Evolutionary conservation across 2,329 filamentous ascomycete species (phyloP).

Genomic region (Hypomyces perniciosus): DNA sequence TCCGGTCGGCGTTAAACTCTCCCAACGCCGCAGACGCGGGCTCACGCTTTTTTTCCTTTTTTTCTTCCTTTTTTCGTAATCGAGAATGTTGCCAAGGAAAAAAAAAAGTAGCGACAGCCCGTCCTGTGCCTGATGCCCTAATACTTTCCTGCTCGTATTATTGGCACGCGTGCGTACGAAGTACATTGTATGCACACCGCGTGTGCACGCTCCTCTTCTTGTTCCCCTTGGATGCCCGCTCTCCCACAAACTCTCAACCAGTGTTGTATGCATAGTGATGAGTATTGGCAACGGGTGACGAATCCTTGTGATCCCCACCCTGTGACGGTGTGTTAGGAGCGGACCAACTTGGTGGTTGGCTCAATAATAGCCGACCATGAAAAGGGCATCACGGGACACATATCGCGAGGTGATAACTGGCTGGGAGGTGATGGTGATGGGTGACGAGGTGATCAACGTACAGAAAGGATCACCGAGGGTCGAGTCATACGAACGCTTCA

Average conservation of each 20-base stretch:
- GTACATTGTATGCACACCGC: neutral
- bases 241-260: too few species aligned
- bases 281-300: neutral
- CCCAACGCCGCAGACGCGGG: slow-evolving; percentile 1
- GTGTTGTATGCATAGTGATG: too few species aligned
- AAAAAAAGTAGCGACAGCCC: too few species aligned
- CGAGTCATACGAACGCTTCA: neutral
- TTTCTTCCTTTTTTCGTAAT: neutral
- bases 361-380: neutral
- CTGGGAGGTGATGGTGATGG: neutral
- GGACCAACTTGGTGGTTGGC: slow-evolving; percentile 4
- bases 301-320: neutral
- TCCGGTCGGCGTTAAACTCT: slow-evolving; percentile 1
- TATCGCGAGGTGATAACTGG: neutral
- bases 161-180: neutral
- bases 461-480: neutral
- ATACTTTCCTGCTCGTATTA: too few species aligned
- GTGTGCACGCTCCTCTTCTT: too few species aligned
- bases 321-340: slow-evolving; percentile 5
- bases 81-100: too few species aligned
- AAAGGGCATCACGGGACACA: neutral
- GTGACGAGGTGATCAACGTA: neutral
- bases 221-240: too few species aligned
- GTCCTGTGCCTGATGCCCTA: too few species aligned
- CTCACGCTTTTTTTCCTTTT: neutral